Conservation (phyloP, 2,329 filamentous ascomycete genomes). For the Celoporthe dispersa region DNA sequence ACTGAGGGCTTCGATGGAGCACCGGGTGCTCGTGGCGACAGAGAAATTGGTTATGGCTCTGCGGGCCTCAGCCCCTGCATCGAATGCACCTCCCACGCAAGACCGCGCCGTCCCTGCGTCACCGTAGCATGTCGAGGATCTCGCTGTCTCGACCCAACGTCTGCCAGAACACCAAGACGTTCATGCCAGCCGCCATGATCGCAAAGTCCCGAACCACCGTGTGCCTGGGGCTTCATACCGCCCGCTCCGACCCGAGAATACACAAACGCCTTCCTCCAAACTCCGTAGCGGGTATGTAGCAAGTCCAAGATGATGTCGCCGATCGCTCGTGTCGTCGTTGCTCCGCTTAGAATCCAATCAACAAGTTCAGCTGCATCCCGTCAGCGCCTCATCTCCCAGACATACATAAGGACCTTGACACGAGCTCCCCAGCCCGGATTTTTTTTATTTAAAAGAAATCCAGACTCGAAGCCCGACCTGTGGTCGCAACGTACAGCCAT, state of each 20-base stretch:
- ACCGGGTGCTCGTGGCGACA: background rate
- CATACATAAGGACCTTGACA: background rate
- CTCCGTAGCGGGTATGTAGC: constrained; percentile 21
- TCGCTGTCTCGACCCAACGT: background rate
- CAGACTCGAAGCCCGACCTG: too few species aligned
- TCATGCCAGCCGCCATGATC: background rate
- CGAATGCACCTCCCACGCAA: background rate
- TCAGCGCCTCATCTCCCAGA: constrained; percentile 16
- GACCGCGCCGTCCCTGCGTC: background rate
- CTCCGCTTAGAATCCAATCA: constrained; percentile 25
- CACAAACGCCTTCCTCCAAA: constrained; percentile 24
- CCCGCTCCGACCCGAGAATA: background rate
- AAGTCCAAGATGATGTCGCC: constrained; percentile 14
- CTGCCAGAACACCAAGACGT: background rate
- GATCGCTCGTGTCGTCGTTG: constrained; percentile 12
- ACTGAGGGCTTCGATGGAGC: background rate
- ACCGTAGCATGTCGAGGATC: background rate
- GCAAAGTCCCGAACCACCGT: background rate
- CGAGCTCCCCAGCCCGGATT: background rate
- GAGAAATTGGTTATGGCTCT: background rate
- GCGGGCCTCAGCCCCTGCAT: background rate
- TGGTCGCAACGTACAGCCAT: constrained; percentile 74
- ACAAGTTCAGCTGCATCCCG: constrained; percentile 21
- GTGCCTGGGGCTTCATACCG: background rate
- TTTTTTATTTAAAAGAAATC: background rate